A percentile compares a stretch with the other conserved stretches of the same genome.
Conservation (phyloP, 2,329 filamentous ascomycete genomes). For the Triangularia setosa region DNA sequence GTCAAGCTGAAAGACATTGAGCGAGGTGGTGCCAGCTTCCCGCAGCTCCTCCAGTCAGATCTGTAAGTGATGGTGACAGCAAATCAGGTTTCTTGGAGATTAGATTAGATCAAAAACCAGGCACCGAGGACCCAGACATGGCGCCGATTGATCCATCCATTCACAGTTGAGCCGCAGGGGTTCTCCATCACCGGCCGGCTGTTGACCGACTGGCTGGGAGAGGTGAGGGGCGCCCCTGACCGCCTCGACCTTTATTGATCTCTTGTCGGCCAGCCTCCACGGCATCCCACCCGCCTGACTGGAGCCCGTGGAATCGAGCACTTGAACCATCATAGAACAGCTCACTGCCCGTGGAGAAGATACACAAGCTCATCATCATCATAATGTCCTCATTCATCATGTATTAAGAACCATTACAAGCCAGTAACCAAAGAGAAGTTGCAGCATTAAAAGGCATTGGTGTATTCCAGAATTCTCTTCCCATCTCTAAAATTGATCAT, state of each 20-base stretch:
- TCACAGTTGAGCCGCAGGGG: background rate
- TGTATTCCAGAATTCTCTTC: background rate
- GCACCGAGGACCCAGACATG: background rate
- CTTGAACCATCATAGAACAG: background rate
- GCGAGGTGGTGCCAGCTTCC: background rate
- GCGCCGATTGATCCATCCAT: background rate
- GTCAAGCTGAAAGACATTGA: background rate
- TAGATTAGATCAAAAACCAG: constrained; percentile 19
- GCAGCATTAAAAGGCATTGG: background rate
- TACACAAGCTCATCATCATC: constrained; percentile 3
- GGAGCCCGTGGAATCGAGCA: background rate
- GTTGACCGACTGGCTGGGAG: background rate
- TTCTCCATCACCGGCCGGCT: background rate
- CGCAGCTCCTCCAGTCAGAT: background rate
- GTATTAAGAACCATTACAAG: background rate
- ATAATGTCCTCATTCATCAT: constrained; percentile 3
- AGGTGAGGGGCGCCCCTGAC: background rate
- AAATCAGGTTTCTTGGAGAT: constrained; percentile 19
- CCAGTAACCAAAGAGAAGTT: background rate
- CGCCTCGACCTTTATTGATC: background rate
- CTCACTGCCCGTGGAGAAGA: background rate
- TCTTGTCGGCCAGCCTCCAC: background rate
- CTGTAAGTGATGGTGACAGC: background rate
- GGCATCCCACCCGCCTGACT: background rate
- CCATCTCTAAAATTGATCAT: background rate